Evolutionary conservation across 2,329 filamentous ascomycete genomes (phyloP), one percentile per base, ranked within the genome.

Genomic region (Penicillium sp.): DNA sequence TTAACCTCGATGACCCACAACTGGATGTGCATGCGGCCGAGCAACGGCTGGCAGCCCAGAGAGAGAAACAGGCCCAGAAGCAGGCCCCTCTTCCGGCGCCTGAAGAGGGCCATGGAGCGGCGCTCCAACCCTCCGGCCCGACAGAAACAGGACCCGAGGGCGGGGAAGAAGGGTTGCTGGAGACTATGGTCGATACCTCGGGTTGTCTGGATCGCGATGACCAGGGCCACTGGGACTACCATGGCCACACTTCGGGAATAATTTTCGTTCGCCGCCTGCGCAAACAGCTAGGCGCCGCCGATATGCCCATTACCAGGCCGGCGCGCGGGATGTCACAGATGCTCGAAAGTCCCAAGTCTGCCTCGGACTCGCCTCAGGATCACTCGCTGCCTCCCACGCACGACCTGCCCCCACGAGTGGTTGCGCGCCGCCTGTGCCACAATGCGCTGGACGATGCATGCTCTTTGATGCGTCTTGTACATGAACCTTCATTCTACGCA

Each of bases 151-250:
- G 63, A 39, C 62, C 67, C 8, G 59, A 69, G 40, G 69, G 73
- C 37, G 77, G 77, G 24, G 77, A 84, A 36, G 88, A 91, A 56
- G 81, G 80, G 9, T 80, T 91, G 54, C 75, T 98, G 22, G 84
- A 91, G 63, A 95, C 90, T 23, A 97, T 98, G 91, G 89, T 97
- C 47, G 87, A 91, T 63, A 87, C 87, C 34, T 89, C 91, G 2
- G 93, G 91, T 28, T 87, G 90, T 64, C 77, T 98, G 14, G 91
- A 97, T 61, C 77, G 97, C 27, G 89, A 95, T 59, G 91, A 97
- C 57, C 82, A 84, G 59, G 91, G 91, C 34, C 83, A 93, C 58
- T 95, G 89, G 83, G 90, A 97, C 68, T 98, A 95, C 61, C 89
- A 95, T 63, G 93, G 93, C 39, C 86, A 87, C 54, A 96, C 91